Conservation (phyloP, 2,329 filamentous ascomycete genomes). For the Fusarium protoensiforme region DNA sequence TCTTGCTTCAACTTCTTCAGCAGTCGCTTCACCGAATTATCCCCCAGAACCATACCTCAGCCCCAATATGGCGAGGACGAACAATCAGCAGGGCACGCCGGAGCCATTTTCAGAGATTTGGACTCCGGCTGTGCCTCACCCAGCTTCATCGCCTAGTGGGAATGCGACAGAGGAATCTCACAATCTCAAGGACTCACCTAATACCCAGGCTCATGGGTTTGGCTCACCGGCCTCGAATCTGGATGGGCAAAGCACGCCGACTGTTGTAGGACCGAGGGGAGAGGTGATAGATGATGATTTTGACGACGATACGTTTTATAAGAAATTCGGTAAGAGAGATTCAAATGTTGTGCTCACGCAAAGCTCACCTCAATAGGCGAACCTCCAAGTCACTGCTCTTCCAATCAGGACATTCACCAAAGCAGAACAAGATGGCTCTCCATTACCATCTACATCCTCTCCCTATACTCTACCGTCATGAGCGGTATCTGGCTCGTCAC, state of each 20-base stretch:
- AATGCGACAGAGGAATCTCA: not conserved
- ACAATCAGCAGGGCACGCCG: constrained; percentile 11
- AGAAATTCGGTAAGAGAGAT: constrained; percentile 45
- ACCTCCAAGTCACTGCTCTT: constrained; percentile 49
- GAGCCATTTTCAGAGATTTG: constrained; percentile 37
- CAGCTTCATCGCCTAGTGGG: constrained; percentile 1
- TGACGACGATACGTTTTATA: constrained; percentile 46
- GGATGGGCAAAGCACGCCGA: constrained; percentile 6
- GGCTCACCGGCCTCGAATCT: not conserved
- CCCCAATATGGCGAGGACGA: constrained; percentile 3
- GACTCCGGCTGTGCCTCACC: constrained; percentile 35
- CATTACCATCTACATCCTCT: constrained; percentile 58
- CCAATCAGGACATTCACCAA: constrained; percentile 46
- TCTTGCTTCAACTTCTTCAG: constrained; percentile 7
- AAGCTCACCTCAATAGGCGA: constrained; percentile 31
- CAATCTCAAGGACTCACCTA: constrained; percentile 12
- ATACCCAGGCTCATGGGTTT: not conserved
- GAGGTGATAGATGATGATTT: constrained; percentile 37
- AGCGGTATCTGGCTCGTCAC: constrained; percentile 75
- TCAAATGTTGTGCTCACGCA: not conserved
- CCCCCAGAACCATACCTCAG: constrained; percentile 18
- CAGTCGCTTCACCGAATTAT: constrained; percentile 7
- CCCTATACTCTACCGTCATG: constrained; percentile 71
- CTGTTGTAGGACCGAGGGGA: constrained; percentile 21
- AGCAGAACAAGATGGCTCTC: constrained; percentile 60